Evolutionary conservation across 768 basidiomycete genomes (phyloP).

Genomic region (Boletus pseudo-olivaceus): DNA sequence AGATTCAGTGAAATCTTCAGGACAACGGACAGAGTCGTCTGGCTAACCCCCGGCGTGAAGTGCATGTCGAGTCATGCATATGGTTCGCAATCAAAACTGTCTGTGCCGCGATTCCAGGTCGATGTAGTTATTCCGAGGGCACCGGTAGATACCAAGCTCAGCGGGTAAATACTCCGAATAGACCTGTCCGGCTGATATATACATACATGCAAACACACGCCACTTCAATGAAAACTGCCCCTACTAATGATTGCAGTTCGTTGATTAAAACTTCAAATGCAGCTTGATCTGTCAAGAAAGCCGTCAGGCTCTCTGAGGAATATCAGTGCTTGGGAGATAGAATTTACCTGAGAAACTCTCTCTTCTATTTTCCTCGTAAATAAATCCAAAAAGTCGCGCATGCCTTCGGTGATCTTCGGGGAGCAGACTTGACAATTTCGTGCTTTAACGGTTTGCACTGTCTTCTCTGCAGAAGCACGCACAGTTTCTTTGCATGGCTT

Average conservation of each 20-base stretch:
- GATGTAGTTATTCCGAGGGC: too few relatives aligned
- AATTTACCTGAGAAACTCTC: neutral
- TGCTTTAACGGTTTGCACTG: neutral
- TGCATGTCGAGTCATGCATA: too few relatives aligned
- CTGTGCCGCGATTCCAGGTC: neutral
- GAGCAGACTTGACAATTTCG: neutral
- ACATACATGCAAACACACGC: neutral
- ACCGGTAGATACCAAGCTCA: neutral
- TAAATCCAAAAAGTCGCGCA: conserved; percentile 10
- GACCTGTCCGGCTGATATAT: neutral
- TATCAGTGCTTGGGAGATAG: neutral
- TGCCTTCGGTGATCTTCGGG: conserved; percentile 1
- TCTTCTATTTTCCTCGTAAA: conserved; percentile 13
- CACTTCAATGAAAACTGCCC: too few relatives aligned
- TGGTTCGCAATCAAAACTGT: too few relatives aligned
- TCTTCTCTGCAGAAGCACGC: neutral
- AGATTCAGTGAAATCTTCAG: neutral
- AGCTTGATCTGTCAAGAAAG: neutral
- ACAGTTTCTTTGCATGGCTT: conserved; percentile 16
- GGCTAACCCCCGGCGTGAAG: too few relatives aligned
- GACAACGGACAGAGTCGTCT: too few relatives aligned
- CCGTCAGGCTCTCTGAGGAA: neutral
- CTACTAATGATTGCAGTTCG: neutral
- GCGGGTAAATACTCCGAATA: neutral
- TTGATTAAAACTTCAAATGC: neutral